Base-by-base conservation (phyloP, 2,329 filamentous ascomycete species). In the Pseudocercospora cruenta region DNA sequence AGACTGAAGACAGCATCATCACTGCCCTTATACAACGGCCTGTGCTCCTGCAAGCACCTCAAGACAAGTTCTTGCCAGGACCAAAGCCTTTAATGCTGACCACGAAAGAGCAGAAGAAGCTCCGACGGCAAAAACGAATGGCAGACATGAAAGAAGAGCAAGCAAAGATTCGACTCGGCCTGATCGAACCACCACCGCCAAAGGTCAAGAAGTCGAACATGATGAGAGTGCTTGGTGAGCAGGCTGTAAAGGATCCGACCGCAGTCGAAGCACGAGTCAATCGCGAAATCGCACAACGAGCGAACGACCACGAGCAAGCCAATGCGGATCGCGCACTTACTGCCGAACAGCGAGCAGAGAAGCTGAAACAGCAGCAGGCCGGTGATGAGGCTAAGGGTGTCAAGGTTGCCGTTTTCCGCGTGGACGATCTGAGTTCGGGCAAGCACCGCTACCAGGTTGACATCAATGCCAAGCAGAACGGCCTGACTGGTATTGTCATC, bases 201-300 rank as follows among this genome's bases (percentile, higher is more conserved):
- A 99, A 98, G 80, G 93, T 99, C 72, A 98, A 97, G 82, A 96
- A 96, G 80, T 92, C 91, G 65, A 99, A 99, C 78, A 87, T 99
- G 76, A 99, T 99, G 95, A 90, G 94, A 65, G 95, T 99, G 31
- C 85, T 97, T 63, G 95, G 95, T 69, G 93, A 97, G 77, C 90
- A 93, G 79, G 90, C 90, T 19, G 94, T 99, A 71, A 96, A 97
- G 76, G 95, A 99, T 80, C 95, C 95, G 6, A 99, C 96, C 0
- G 95, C 95, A 3, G 95, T 99, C 54, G 95, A 99, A 81, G 93
- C 93, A 59, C 89, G 93, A 24, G 95, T 99, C 60, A 97, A 96
- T 78, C 87, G 90, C 61, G 93, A 99, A 79, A 97, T 99, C 70
- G 91, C 91, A 28, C 93, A 96, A 69, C 91, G 95, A 49, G 88